Evolutionary conservation across 169 alveolate genomes (phyloP).

Genomic region (Plasmodium coatneyi): DNA sequence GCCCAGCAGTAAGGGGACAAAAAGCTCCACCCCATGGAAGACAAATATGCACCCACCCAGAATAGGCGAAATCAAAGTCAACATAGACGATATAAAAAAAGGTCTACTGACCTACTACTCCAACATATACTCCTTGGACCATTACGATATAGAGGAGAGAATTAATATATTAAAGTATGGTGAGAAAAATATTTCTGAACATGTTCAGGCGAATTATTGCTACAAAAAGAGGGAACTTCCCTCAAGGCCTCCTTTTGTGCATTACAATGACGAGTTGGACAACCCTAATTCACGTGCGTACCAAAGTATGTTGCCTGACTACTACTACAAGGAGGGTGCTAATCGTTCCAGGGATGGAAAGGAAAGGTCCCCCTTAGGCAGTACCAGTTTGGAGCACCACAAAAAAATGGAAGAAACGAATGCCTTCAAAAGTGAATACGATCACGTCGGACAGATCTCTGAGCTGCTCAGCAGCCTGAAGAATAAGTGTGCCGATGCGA

Average conservation of each 20-base stretch:
- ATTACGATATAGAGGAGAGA: slow-evolving; percentile 67
- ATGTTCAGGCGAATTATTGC: slow-evolving; percentile 4
- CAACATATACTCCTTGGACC: slow-evolving; percentile 40
- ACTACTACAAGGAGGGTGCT: slow-evolving; percentile 13
- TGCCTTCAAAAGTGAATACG: slow-evolving; percentile 8
- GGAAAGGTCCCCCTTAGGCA: not conserved
- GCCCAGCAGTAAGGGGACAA: not conserved
- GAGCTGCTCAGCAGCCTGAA: slow-evolving; percentile 37
- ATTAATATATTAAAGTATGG: slow-evolving; percentile 49
- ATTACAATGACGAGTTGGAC: slow-evolving; percentile 15
- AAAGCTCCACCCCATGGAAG: not conserved
- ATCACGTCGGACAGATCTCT: slow-evolving; percentile 47
- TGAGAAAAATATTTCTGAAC: slow-evolving; percentile 37
- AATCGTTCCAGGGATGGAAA: not conserved
- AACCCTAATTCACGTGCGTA: slow-evolving; percentile 1
- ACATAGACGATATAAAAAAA: slow-evolving; percentile 59
- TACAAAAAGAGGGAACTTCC: not conserved
- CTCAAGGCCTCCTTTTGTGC: slow-evolving; percentile 1
- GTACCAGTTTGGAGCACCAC: not conserved
- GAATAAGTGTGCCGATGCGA: slow-evolving; percentile 61
- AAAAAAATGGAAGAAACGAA: not conserved
- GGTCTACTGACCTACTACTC: slow-evolving; percentile 54
- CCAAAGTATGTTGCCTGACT: slow-evolving; percentile 18
- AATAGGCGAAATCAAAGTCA: slow-evolving; percentile 73
- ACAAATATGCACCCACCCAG: not conserved